Conservation (phyloP, 768 basidiomycete genomes). For the Cystobasidium onofrii region DNA sequence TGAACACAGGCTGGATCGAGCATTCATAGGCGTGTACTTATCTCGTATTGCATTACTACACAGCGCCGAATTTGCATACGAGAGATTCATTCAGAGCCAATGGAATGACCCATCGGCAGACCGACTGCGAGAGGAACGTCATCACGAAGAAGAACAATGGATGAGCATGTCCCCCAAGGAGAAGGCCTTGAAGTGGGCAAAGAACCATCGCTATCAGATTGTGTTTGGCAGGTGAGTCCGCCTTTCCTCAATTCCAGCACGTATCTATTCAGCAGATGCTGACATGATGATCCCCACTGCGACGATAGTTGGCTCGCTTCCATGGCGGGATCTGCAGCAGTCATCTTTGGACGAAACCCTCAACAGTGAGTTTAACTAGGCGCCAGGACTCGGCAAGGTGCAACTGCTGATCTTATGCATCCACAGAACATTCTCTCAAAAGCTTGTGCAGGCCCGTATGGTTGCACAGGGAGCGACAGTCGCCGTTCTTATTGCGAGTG, state of each 20-base stretch:
- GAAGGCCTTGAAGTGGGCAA: conserved; percentile 10
- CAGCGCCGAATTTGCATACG: conserved; percentile 25
- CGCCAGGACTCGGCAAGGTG: too few relatives aligned
- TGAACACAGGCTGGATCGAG: too few relatives aligned
- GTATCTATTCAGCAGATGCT: too few relatives aligned
- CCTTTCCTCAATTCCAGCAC: too few relatives aligned
- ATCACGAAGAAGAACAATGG: conserved; percentile 11
- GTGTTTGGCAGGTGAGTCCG: conserved; percentile 24
- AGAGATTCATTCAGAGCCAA: conserved; percentile 6
- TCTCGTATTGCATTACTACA: too few relatives aligned
- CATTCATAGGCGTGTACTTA: too few relatives aligned
- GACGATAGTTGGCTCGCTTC: conserved; percentile 14
- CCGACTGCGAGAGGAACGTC: background rate
- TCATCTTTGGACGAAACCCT: conserved; percentile 28
- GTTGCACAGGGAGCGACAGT: conserved; percentile 43
- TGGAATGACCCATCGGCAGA: conserved; percentile 24
- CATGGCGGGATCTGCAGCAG: conserved; percentile 26
- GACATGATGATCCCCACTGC: background rate
- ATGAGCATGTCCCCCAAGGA: conserved; percentile 19
- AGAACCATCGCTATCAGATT: conserved; percentile 11
- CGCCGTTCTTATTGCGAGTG: conserved; percentile 43
- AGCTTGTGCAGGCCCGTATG: conserved; percentile 43
- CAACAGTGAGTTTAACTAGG: conserved; percentile 1
- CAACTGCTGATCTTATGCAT: too few relatives aligned
- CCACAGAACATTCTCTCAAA: conserved; percentile 39